Conservation (phyloP, 2,329 filamentous ascomycete species). For the Hypoxylon sp. region DNA sequence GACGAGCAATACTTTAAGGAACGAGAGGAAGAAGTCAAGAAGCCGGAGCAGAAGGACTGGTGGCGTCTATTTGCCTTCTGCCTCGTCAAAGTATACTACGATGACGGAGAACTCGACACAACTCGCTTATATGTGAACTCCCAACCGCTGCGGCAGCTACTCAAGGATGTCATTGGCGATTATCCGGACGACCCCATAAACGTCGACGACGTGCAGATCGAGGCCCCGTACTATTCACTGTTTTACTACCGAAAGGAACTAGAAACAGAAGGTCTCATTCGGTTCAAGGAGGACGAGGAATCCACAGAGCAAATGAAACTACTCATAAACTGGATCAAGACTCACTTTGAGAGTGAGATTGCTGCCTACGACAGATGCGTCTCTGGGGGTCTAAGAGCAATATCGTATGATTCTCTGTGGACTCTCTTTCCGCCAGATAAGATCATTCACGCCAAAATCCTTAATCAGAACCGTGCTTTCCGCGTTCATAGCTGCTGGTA, state of each 20-base stretch:
- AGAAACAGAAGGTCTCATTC: slow-evolving; percentile 46
- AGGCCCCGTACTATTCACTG: slow-evolving; percentile 50
- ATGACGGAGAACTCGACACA: slow-evolving; percentile 40
- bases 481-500: slow-evolving; percentile 52
- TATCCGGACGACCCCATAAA: slow-evolving; percentile 44
- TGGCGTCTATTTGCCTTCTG: slow-evolving; percentile 54
- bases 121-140: slow-evolving; percentile 52
- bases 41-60: slow-evolving; percentile 50
- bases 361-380: slow-evolving; percentile 50
- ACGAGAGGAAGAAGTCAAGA: slow-evolving; percentile 46
- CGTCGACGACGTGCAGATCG: slow-evolving; percentile 47
- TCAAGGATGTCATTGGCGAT: slow-evolving; percentile 52
- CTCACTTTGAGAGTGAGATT: slow-evolving; percentile 51
- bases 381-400: slow-evolving; percentile 47
- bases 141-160: slow-evolving; percentile 50
- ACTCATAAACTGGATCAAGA: slow-evolving; percentile 53
- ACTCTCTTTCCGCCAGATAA: slow-evolving; percentile 50
- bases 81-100: slow-evolving; percentile 47
- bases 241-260: slow-evolving; percentile 51
- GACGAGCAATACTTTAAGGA: slow-evolving; percentile 51
- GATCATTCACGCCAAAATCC: slow-evolving; percentile 49
- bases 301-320: slow-evolving; percentile 49
- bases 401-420: slow-evolving; percentile 53
- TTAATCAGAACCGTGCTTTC: slow-evolving; percentile 52
- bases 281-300: slow-evolving; percentile 51